Base-by-base conservation (phyloP, 179 eudicot species). In the Corrigiola litoralis region DNA sequence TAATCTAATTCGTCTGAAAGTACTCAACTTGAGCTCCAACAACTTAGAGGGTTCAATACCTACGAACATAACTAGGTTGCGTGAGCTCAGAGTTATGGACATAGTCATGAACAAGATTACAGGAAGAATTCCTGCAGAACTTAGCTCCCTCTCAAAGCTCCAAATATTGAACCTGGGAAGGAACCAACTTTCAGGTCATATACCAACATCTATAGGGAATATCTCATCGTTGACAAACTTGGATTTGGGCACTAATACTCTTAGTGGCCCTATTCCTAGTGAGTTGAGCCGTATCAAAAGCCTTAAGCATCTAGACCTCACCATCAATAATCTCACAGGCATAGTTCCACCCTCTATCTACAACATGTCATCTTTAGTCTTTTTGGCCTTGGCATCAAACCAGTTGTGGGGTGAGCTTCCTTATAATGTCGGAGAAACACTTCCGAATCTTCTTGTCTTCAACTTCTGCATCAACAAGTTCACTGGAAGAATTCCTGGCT, bases 401-500 rank as follows among this genome's bases (percentile, higher is more conserved):
- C 14, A 75, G 27, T 68, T 86, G 55, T 65, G 59, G 63, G 88
- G 88, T 52, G 67, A 64, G 3, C 28, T 84, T 37, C 88, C 88
- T 31, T 45, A 55, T 25, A 42, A 84, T 48, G 59, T 86, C 23
- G 88, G 88, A 17, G 47, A 72, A 18, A 81, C 75, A 25, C 76
- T 84, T 38, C 88, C 91, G 0, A 86, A 86, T 61, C 81, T 86
- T 57, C 62, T 55, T 28, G 57, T 21, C 28, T 77, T 84, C 31
- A 58, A 68, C 27, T 75, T 81, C 33, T 81, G 88, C 57, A n/a
- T 65, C 63, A 86, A 86, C 55, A 75, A 69, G 33, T 81, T 86
- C 70, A 79, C 83, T 0, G 86, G 91, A 31, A 67, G 73, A 5
- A 80, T 84, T 49, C 89, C 92, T 3, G 80, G 80, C 41, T 84